Conservation (phyloP, 306 rosid genomes). For the Begonia loranthoides region DNA sequence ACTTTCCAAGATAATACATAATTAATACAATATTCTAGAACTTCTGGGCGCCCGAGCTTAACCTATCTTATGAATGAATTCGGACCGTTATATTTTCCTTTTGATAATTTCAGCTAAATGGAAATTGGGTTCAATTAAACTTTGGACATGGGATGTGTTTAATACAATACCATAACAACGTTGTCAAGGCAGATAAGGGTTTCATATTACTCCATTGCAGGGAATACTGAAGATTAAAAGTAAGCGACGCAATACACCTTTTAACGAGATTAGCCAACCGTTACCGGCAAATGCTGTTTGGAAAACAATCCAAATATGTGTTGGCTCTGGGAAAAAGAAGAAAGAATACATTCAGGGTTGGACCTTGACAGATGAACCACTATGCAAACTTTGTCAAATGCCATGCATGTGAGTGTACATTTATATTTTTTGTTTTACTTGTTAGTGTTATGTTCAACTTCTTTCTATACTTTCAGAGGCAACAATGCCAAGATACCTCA, state of each 20-base stretch:
- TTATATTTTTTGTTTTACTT: slow-evolving; percentile 5
- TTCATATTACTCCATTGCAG: slow-evolving; percentile 15
- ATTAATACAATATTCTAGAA: no score
- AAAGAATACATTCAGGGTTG: slow-evolving; percentile 81
- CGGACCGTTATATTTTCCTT: no score
- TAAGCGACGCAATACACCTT: slow-evolving; percentile 69
- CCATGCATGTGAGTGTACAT: slow-evolving; percentile 71
- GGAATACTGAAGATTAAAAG: slow-evolving; percentile 85
- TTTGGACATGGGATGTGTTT: no score
- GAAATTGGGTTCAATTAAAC: no score
- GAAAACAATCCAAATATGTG: slow-evolving; percentile 49
- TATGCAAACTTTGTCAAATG: slow-evolving; percentile 86
- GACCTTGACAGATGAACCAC: slow-evolving; percentile 63
- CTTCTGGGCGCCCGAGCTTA: no score
- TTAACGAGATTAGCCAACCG: slow-evolving; percentile 58
- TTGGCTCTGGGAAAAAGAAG: slow-evolving; percentile 68
- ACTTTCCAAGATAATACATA: no score
- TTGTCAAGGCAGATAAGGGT: no score
- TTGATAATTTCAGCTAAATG: no score
- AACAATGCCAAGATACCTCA: slow-evolving; percentile 65
- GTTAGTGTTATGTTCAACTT: slow-evolving; percentile 11
- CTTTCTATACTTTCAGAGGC: slow-evolving; percentile 47
- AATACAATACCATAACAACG: no score
- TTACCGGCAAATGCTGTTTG: slow-evolving; percentile 76
- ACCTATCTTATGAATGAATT: no score